A percentile compares a stretch with the other conserved stretches of the same genome.
Conservation (phyloP, 495 filamentous ascomycete species). For the Evernia prunastri region DNA sequence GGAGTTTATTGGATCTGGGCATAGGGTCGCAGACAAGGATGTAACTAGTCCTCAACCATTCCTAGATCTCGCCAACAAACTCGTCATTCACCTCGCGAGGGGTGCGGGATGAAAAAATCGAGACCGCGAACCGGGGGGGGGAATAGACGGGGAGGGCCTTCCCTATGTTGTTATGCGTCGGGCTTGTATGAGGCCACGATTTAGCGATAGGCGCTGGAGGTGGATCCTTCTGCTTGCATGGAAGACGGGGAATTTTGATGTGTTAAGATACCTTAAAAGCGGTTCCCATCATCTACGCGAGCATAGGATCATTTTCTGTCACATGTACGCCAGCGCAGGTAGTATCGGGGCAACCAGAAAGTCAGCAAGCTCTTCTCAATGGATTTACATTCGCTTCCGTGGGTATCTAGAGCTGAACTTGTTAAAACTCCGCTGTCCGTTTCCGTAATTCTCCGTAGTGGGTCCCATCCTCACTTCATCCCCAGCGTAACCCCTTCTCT, state of each 20-base stretch:
- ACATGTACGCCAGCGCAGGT: background rate
- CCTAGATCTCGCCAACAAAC: slow-evolving; percentile 48
- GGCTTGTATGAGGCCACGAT: background rate
- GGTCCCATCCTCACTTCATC: background rate
- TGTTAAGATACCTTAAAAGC: background rate
- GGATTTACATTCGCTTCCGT: background rate
- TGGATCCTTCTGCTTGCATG: background rate
- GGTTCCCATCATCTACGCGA: background rate
- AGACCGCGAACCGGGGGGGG: too few relatives aligned
- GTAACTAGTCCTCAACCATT: slow-evolving; percentile 52
- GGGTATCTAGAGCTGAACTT: background rate
- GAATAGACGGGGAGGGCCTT: too few relatives aligned
- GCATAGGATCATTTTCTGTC: background rate
- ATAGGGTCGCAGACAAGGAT: slow-evolving; percentile 40
- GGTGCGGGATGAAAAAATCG: slow-evolving; percentile 16
- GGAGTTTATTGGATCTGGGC: slow-evolving; percentile 17
- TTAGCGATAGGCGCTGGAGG: slow-evolving; percentile 1
- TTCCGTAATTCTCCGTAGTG: too few relatives aligned
- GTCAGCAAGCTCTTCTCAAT: background rate
- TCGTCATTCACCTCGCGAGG: slow-evolving; percentile 48
- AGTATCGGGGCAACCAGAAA: background rate
- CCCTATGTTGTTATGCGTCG: background rate
- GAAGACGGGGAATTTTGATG: background rate
- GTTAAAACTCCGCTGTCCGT: background rate
- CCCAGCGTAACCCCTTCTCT: background rate